Evolutionary conservation across 192 early-diverging fungal genomes (phyloP).

Genomic region (Gigaspora rosea): DNA sequence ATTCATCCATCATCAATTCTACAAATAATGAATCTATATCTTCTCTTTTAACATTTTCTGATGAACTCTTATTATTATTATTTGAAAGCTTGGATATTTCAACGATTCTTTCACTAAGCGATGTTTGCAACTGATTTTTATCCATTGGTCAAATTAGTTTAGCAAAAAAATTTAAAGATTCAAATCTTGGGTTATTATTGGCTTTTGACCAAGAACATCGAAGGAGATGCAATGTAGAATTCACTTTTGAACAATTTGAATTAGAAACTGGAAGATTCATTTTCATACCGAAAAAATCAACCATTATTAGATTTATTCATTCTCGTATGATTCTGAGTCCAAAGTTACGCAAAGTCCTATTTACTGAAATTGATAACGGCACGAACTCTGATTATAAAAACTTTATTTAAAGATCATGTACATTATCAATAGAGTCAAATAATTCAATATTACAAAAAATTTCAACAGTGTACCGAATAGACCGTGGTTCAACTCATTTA

Average conservation of each 20-base stretch:
- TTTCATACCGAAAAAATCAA: background rate
- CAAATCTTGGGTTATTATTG: background rate
- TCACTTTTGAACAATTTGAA: background rate
- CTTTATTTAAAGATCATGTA: background rate
- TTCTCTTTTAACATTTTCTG: background rate
- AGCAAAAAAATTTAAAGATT: slow-evolving; percentile 10
- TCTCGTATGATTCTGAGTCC: background rate
- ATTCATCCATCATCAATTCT: too few relatives aligned
- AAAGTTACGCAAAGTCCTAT: background rate
- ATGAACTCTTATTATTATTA: slow-evolving; percentile 7
- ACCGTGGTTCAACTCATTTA: slow-evolving; percentile 10
- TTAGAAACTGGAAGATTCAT: background rate
- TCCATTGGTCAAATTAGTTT: background rate
- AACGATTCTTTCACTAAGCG: background rate
- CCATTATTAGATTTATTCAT: background rate
- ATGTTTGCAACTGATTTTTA: slow-evolving; percentile 16
- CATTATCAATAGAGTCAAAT: background rate
- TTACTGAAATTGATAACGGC: background rate
- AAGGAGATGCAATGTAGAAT: slow-evolving; percentile 1
- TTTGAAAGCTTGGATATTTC: slow-evolving; percentile 6
- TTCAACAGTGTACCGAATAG: slow-evolving; percentile 13
- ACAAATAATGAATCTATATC: too few relatives aligned
- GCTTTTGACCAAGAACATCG: slow-evolving; percentile 16
- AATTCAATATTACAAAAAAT: background rate
- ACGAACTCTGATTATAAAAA: background rate